Percentiles rank a stretch among this genome's conserved stretches.
phyloP scores from a whole-genome alignment of 306 rosid species.

The Dryas octopetala region DNA sequence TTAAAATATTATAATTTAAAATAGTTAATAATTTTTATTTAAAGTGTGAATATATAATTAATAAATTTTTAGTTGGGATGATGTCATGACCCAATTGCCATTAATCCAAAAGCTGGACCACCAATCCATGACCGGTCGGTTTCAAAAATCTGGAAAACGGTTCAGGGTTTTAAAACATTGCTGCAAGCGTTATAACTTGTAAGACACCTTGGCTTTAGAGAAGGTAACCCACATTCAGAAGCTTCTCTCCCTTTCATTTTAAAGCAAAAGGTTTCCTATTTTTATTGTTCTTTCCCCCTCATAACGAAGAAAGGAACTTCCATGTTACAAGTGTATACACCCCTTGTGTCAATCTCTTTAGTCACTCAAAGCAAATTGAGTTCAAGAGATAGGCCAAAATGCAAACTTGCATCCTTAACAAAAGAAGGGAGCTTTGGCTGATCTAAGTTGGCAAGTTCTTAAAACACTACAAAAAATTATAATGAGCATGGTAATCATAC shows the following conservation, averaged over 20 bases:
- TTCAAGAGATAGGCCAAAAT: neutral
- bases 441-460: neutral
- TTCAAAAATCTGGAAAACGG: neutral
- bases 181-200: too few species aligned
- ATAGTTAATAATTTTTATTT: too few species aligned
- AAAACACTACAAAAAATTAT: neutral
- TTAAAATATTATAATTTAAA: too few species aligned
- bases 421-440: neutral
- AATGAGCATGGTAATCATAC: neutral
- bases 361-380: neutral
- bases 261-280: slow-evolving; percentile 14
- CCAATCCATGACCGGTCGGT: neutral
- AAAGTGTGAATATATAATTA: too few species aligned
- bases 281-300: neutral
- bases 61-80: neutral
- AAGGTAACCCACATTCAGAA: slow-evolving; percentile 1
- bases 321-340: too few species aligned
- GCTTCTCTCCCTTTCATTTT: slow-evolving; percentile 6
- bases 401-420: neutral
- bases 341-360: too few species aligned
- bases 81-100: neutral
- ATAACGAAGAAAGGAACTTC: too few species aligned
- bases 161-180: neutral
- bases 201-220: neutral
- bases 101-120: slow-evolving; percentile 17